Conservation (phyloP, 1,284 basidiomycete genomes). For the Malassezia japonica region DNA sequence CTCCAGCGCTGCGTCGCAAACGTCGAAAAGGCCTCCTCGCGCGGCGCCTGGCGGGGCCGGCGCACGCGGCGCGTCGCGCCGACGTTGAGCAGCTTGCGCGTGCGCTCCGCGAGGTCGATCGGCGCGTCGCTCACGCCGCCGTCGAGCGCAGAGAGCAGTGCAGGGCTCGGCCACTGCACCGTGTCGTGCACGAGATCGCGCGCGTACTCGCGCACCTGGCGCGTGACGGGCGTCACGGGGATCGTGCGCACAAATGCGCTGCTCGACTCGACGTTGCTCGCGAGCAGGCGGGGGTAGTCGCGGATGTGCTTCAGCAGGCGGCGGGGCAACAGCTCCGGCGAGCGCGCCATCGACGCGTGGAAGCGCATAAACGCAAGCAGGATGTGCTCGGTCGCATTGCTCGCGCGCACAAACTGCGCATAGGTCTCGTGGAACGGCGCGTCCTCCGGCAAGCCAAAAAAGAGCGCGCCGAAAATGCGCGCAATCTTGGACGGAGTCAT, state of each 20-base stretch:
- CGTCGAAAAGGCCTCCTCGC: constrained; percentile 8
- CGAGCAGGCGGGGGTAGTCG: constrained; percentile 36
- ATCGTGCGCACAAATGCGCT: constrained; percentile 25
- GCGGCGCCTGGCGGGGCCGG: background rate
- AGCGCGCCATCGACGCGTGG: constrained; percentile 19
- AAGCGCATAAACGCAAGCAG: constrained; percentile 41
- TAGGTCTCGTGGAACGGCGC: constrained; percentile 43
- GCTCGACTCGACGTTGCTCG: constrained; percentile 23
- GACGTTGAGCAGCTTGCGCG: constrained; percentile 39
- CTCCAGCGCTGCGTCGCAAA: constrained; percentile 37
- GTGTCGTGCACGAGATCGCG: constrained; percentile 35
- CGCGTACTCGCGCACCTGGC: constrained; percentile 35
- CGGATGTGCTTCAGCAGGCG: constrained; percentile 32
- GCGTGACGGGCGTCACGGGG: constrained; percentile 40
- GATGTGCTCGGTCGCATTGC: constrained; percentile 44
- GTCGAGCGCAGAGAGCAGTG: constrained; percentile 1
- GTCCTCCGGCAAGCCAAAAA: constrained; percentile 46
- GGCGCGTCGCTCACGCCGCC: constrained; percentile 19
- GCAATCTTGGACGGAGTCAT: constrained; percentile 41
- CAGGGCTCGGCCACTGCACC: constrained; percentile 19
- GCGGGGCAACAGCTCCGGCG: constrained; percentile 21
- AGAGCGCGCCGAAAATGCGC: constrained; percentile 35
- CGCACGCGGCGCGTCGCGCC: background rate
- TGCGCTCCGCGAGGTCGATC: constrained; percentile 37
- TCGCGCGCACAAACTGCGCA: constrained; percentile 33